Base-by-base conservation (phyloP, 2,329 filamentous ascomycete species). In the Reticulascus tulasneorum region DNA sequence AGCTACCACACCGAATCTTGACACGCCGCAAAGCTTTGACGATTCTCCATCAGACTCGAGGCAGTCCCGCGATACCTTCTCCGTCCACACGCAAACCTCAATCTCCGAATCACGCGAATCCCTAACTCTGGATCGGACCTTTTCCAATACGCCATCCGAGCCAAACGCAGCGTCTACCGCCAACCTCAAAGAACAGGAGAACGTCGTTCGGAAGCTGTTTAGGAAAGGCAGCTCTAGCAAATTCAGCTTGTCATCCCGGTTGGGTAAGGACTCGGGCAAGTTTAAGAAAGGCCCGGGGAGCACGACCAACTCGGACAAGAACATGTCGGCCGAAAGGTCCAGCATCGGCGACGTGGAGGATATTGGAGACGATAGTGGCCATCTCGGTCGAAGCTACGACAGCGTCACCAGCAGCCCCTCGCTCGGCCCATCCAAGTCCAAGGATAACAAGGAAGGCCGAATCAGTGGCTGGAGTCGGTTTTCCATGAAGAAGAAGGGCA, bases 181-280 rank as follows among this genome's bases (percentile, higher is more conserved):
- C 4, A 60, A 58, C 22, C 42, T 56, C 20, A 75, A 73, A 49
- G 66, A 78, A 37, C 62, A 69, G 44, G 75, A 79, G 34, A 76
- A 77, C 44, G 74, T 76, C 35, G 62, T 81, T 46, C 64, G 71
- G 52, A 75, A 80, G 53, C 64, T 83, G 31, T 73, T 83, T 37
- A 74, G 79, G 21, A 83, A 83, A 60, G 75, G 78, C 32, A 81
- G 76, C 54, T 78, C 77, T 7, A 71, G 75, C 56, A 82, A 82
- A 60, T 82, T 82, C 54, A 77, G 75, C 54, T 63, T 82, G 40
- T 71, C 77, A 10, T 77, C 75, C 31, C 57, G 75, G 39, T 50
- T 74, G 15, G 66, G 67, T 33, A 82, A 77, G 49, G 71, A 75
- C 29, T 67, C 69, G 19, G 55, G 63, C 9, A 57, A 76, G 18